Evolutionary conservation across 176 grass and related monocot genomes (phyloP).

Genomic region (Chrysopogon serrulatus): DNA sequence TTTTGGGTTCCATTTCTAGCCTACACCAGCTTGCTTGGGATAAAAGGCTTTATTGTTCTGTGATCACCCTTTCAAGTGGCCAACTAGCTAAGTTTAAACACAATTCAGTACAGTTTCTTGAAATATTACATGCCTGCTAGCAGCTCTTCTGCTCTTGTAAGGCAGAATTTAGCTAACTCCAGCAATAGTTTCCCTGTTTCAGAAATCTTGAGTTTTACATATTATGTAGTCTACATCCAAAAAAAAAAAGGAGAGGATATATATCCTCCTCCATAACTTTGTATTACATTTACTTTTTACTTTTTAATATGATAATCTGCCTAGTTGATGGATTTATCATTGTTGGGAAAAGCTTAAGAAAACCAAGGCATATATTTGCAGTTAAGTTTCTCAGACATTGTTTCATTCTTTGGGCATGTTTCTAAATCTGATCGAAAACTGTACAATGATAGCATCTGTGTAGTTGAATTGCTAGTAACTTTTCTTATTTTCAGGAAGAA

Average conservation of each 20-base stretch:
- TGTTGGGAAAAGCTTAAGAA: background rate
- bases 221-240: background rate
- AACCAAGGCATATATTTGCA: background rate
- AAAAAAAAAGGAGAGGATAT: background rate
- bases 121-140: background rate
- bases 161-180: background rate
- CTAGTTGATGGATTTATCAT: background rate
- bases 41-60: background rate
- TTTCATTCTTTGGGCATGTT: background rate
- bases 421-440: background rate
- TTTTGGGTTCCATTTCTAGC: background rate
- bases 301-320: background rate
- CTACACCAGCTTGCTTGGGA: background rate
- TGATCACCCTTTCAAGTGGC: background rate
- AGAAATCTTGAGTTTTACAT: constrained; percentile 5
- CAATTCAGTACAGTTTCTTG: background rate
- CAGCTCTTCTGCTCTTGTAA: background rate
- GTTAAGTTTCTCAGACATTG: background rate
- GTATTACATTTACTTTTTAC: background rate
- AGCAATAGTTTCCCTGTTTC: background rate
- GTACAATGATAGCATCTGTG: background rate
- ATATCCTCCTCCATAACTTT: background rate
- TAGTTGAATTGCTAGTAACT: background rate
- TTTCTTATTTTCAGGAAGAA: constrained; percentile 61
- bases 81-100: background rate